Conservation (phyloP, 1,139 yeast genomes). For the Suhomyces coccinellae region DNA sequence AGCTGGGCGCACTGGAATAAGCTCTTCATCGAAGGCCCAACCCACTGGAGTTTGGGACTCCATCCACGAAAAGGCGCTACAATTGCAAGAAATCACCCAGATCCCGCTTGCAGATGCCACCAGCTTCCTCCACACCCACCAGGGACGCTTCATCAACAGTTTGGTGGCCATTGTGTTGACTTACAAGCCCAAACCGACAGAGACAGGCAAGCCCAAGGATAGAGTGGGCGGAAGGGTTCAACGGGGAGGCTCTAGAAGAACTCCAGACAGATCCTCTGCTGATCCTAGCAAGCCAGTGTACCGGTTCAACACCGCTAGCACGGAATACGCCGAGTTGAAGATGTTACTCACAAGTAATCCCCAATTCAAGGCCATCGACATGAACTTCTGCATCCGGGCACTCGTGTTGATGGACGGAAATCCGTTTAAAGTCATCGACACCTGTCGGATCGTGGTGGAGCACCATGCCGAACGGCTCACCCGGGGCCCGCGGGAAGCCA, state of each 20-base stretch:
- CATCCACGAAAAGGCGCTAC: conserved; percentile 9
- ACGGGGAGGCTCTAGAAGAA: conserved; percentile 13
- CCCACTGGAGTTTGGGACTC: conserved; percentile 12
- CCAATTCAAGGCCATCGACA: conserved; percentile 15
- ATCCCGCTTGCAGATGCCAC: conserved; percentile 13
- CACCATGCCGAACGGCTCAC: conserved; percentile 21
- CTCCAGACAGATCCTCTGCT: no score
- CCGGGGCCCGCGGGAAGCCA: not conserved
- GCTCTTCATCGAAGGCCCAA: not conserved
- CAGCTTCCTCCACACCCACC: conserved; percentile 16
- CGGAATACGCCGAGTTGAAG: conserved; percentile 24
- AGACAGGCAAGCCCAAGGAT: not conserved
- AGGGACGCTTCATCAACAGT: conserved; percentile 24
- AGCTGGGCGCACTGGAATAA: not conserved
- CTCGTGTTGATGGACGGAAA: conserved; percentile 44
- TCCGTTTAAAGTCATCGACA: conserved; percentile 29
- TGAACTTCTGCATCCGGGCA: conserved; percentile 36
- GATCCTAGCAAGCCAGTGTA: not conserved
- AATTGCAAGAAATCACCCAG: conserved; percentile 10
- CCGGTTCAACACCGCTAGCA: conserved; percentile 8
- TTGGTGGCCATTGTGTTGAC: conserved; percentile 32
- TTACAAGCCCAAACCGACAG: conserved; percentile 10
- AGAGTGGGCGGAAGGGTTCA: conserved; percentile 28
- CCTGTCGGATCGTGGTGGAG: conserved; percentile 29
- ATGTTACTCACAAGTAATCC: conserved; percentile 24